A percentile compares a stretch with the other conserved stretches of the same genome.
phyloP scores from a whole-genome alignment of 352 stramenopile species.

The Phytopythium delawarense region DNA sequence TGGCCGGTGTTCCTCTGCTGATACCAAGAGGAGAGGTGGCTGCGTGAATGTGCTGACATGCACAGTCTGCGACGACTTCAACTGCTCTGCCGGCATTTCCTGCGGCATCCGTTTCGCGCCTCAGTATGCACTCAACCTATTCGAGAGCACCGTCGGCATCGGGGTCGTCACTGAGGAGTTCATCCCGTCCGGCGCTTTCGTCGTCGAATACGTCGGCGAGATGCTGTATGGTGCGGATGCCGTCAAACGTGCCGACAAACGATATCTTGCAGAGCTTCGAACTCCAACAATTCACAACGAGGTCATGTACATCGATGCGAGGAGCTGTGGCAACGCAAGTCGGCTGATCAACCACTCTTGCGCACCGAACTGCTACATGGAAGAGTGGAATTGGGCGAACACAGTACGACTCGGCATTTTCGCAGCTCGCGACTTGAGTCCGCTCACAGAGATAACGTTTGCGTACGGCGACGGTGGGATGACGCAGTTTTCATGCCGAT shows the following conservation, averaged over 20 bases:
- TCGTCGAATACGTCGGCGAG: constrained; percentile 1
- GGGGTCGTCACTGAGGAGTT: neutral
- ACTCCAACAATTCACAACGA: neutral
- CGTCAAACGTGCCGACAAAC: neutral
- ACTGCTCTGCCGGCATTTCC: neutral
- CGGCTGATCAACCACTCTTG: neutral
- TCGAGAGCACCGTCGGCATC: neutral
- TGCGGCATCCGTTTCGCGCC: neutral
- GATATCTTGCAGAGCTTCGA: neutral
- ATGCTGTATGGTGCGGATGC: neutral
- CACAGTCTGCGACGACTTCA: neutral
- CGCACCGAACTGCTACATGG: neutral
- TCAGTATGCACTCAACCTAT: neutral
- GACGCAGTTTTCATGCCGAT: too few species aligned
- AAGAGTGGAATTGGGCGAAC: neutral
- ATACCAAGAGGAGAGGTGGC: neutral
- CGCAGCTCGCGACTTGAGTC: too few species aligned
- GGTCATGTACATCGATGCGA: neutral
- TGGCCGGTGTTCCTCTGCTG: neutral
- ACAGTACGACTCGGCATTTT: constrained; percentile 1
- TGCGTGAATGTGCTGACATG: neutral
- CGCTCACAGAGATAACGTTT: too few species aligned
- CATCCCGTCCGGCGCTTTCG: neutral
- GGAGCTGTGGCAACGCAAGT: neutral
- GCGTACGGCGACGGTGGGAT: too few species aligned